Base-by-base conservation (phyloP, 164 flowering plant genomes). In the Umbellularia californica region DNA sequence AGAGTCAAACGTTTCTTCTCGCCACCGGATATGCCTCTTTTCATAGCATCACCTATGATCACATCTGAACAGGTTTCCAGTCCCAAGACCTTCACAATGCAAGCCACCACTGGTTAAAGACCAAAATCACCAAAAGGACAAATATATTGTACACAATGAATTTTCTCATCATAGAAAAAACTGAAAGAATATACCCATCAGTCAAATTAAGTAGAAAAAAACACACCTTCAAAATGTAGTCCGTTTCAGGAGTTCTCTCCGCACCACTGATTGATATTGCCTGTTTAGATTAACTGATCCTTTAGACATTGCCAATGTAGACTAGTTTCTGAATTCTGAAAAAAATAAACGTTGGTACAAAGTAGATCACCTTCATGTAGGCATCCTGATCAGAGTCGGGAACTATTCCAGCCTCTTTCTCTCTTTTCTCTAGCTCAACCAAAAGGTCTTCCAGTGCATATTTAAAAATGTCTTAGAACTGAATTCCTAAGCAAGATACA, bases 21-120 rank as follows among this genome's bases (percentile, higher is more conserved):
- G 66, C 93, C 91, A 51, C 93, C 95, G 15, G 95, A 90, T 33
- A 90, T 83, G 25, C 95, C 95, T 83, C 90, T 85, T 77, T 85
- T 82, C 90, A 90, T 85, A 73, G 78, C 82, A 82, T 88, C 87
- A 25, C 95, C 95, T 62, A 88, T 89, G 68, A 87, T 9, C 51
- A 87, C 88, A 33, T 88, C 90, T 47, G 88, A 84, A 81, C 92
- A 90, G 2, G 82, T 74, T 74, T 90, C 94, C 69, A 89, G 85
- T 62, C 95, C 94, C 22, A 55, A 64, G 47, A 35, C 19, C n/a
- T 27, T 33, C 23, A 55, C 24, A 63, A 28, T 19, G 3, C 14
- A 47, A 24, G 19, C 50, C 17, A 25, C 60, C 60, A 14, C 20
- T 55, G n/a, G 6, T 17, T 55, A 13, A 19, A 3, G 17, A 17